Evolutionary conservation across 2,329 filamentous ascomycete genomes (phyloP).

Genomic region (Trichoderma oligosporum): DNA sequence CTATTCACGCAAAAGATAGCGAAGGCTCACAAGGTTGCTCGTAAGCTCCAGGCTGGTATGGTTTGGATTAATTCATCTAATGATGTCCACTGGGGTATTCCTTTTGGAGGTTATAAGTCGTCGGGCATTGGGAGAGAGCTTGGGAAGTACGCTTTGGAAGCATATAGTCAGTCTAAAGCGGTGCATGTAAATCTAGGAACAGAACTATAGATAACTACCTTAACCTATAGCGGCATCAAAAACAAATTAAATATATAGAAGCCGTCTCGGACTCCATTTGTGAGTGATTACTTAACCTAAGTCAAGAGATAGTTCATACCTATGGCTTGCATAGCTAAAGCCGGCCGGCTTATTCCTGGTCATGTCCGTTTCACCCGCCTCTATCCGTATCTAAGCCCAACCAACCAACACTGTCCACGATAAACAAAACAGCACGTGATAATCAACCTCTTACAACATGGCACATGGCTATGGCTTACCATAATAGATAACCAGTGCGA

Average conservation of each 20-base stretch:
- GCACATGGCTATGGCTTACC: background rate
- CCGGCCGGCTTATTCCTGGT: too few species aligned
- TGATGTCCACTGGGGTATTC: conserved; percentile 27
- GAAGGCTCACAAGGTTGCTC: conserved; percentile 41
- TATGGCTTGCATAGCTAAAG: too few species aligned
- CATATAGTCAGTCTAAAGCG: conserved; percentile 31
- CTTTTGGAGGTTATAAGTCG: conserved; percentile 36
- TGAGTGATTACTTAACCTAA: too few species aligned
- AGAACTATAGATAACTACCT: background rate
- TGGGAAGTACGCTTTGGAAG: conserved; percentile 31
- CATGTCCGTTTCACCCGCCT: background rate
- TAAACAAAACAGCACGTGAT: background rate
- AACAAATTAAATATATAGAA: background rate
- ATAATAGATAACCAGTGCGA: background rate
- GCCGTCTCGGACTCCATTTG: background rate
- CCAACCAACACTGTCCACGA: background rate
- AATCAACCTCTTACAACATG: background rate
- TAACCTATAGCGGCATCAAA: background rate
- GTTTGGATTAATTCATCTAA: conserved; percentile 54
- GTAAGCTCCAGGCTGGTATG: conserved; percentile 61
- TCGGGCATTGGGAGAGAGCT: conserved; percentile 34
- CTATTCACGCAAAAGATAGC: conserved; percentile 31
- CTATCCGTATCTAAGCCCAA: background rate
- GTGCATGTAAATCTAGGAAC: conserved; percentile 19
- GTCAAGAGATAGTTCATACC: too few species aligned